Base-by-base conservation (phyloP, 169 alveolate species). In the Nephromyces sp. region DNA sequence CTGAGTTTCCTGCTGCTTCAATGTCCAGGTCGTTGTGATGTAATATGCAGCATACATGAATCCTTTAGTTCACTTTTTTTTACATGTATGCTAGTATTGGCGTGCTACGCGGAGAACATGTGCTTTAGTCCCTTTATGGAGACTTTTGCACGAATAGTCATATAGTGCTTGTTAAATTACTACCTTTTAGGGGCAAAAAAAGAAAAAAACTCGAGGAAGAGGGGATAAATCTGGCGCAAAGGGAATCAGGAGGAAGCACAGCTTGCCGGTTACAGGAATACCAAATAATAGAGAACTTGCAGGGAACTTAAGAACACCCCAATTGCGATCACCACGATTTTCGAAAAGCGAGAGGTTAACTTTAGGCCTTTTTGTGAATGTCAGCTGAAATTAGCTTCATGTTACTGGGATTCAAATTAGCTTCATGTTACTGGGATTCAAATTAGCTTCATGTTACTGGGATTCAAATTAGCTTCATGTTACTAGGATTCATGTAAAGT, bases 261-360 rank as follows among this genome's bases (percentile, higher is more conserved):
- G 76, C 29, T 85, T 84, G 57, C 74, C 77, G 31, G 74, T 85
- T 34, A 87, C 89, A 0, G 84, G 89, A 22, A 82, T 78, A 57
- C 88, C 93, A 2, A 77, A 79, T 29, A 86, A 89, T 51, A 66
- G 90, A 3, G 86, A 92, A 0, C n/a, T 86, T 84, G 76, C 92
- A 88, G 72, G 90, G 93, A 27, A 92, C 92, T 22, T 78, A 80
- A 64, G 85, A 87, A 0, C 93, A 92, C 3, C 82, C 85, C 51
- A 86, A 87, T 70, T 82, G 77, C 69, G 77, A 91, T 24, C 67
- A 86, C 0, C 92, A 91, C 22, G 87, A 87, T 67, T 86, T 87
- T 88, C 92, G 91, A 0, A 90, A 87, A 22, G 90, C 92, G 1
- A 78, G 89, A 87, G 73, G 85, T 35, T 82, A 84, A 21, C 5